Evolutionary conservation across 345 rosid species (phyloP).

Genomic region (Brassica napus): DNA sequence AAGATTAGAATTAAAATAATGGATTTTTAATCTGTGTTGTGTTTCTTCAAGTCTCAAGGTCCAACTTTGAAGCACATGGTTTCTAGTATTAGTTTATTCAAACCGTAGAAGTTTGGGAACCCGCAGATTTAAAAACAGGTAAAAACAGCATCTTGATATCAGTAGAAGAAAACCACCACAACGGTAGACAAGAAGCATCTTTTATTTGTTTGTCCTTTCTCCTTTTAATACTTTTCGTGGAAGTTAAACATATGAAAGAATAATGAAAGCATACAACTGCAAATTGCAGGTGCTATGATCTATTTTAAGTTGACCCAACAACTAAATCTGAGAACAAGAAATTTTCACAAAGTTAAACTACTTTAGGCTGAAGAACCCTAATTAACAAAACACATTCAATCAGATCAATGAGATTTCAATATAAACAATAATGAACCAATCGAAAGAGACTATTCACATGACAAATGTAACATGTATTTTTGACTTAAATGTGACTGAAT

Average conservation of each 20-base stretch:
- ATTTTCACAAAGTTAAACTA: conserved; percentile 12
- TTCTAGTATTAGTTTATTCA: conserved; percentile 28
- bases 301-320: conserved; percentile 43
- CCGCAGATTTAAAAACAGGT: conserved; percentile 46
- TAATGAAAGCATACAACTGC: conserved; percentile 39
- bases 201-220: conserved; percentile 34
- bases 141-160: conserved; percentile 86
- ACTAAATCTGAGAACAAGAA: conserved; percentile 50
- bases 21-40: conserved; percentile 25
- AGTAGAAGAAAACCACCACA: conserved; percentile 71
- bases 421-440: not conserved
- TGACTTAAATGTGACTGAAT: too few species aligned
- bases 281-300: conserved; percentile 49
- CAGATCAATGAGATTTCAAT: not conserved
- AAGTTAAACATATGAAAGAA: conserved; percentile 40
- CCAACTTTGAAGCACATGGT: conserved; percentile 53
- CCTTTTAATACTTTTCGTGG: conserved; percentile 38
- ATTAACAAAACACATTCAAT: conserved; percentile 7
- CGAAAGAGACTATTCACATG: not conserved
- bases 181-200: conserved; percentile 82
- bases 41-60: conserved; percentile 55
- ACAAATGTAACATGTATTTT: not conserved
- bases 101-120: conserved; percentile 63
- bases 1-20: conserved; percentile 1
- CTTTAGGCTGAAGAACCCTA: not conserved